Evolutionary conservation across 176 grass and related monocot species (phyloP).

Genomic region (Poa annua): DNA sequence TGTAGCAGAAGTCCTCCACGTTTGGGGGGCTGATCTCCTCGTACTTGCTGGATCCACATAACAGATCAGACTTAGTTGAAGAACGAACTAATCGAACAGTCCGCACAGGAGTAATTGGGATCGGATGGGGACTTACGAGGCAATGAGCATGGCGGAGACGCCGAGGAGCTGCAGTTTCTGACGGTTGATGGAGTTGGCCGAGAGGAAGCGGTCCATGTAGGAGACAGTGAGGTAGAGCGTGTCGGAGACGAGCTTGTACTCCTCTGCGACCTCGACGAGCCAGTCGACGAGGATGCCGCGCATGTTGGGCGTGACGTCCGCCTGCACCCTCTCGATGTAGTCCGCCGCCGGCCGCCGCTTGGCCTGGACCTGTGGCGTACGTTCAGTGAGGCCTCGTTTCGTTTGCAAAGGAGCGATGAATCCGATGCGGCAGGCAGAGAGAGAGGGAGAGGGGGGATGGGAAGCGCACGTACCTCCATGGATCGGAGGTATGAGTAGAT

Average conservation of each 20-base stretch:
- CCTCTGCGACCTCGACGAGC: constrained; percentile 76
- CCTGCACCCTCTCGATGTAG: constrained; percentile 64
- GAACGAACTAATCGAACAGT: not conserved
- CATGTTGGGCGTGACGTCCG: constrained; percentile 62
- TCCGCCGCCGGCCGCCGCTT: constrained; percentile 48
- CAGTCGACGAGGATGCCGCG: constrained; percentile 77
- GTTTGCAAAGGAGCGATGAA: not conserved
- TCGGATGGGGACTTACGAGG: constrained; percentile 53
- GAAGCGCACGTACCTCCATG: constrained; percentile 57
- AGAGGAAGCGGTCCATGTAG: constrained; percentile 70
- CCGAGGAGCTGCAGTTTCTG: constrained; percentile 68
- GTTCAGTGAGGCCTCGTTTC: not conserved
- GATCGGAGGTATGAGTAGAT: constrained; percentile 81
- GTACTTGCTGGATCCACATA: constrained; percentile 53
- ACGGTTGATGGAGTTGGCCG: constrained; percentile 40
- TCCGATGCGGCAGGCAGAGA: not conserved
- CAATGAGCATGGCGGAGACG: constrained; percentile 72
- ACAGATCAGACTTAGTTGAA: not conserved
- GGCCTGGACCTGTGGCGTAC: constrained; percentile 30
- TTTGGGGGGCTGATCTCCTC: constrained; percentile 75
- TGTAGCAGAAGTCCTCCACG: constrained; percentile 74
- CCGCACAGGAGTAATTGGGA: not conserved
- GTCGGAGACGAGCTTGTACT: constrained; percentile 70
- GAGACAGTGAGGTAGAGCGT: constrained; percentile 74
- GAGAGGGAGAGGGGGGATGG: not conserved